Percentiles rank a stretch among this genome's conserved stretches.
Evolutionary conservation across 306 rosid genomes (phyloP).

Genomic region (Trichosanthes cucumerina): DNA sequence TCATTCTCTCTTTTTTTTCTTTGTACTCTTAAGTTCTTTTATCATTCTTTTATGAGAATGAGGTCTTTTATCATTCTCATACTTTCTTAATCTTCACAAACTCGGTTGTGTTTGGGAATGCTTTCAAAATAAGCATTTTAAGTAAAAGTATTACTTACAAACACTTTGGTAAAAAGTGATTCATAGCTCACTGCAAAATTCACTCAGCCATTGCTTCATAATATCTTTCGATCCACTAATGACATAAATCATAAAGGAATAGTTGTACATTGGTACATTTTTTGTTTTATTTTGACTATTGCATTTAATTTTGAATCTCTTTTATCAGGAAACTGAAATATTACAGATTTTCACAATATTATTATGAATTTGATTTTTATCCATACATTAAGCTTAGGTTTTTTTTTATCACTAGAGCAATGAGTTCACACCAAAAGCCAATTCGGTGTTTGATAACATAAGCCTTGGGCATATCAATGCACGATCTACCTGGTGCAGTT

Average conservation of each 20-base stretch:
- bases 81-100: neutral
- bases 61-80: neutral
- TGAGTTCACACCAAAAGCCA: neutral
- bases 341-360: neutral
- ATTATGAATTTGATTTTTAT: neutral
- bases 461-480: neutral
- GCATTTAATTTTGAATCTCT: neutral
- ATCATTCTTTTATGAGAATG: no score
- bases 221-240: neutral
- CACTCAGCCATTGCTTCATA: neutral
- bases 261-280: neutral
- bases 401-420: neutral
- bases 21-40: neutral
- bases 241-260: neutral
- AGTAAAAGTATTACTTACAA: neutral
- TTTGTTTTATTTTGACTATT: neutral
- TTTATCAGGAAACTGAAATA: neutral
- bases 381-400: neutral
- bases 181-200: neutral
- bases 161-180: neutral
- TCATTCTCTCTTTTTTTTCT: no score
- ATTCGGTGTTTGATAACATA: neutral
- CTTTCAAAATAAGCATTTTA: neutral
- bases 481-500: constrained; percentile 88
- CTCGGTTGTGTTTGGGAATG: neutral